Base-by-base conservation (phyloP, 352 stramenopile species). In the Phytophthora citricola region DNA sequence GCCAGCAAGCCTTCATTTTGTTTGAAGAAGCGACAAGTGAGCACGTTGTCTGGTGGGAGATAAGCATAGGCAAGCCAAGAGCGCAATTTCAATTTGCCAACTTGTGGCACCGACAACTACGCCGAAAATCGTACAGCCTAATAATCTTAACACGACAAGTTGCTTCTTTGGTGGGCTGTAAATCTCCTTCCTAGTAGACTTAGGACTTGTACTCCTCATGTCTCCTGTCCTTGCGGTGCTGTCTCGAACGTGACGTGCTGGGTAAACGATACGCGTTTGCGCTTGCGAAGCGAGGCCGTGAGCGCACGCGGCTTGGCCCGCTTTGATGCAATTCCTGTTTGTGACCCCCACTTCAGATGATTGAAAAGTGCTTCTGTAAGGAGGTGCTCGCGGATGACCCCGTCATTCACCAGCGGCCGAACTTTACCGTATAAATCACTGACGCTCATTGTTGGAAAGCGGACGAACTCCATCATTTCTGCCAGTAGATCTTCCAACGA, bases 181-280 rank as follows among this genome's bases (percentile, higher is more conserved):
- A 54, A 24, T 43, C 31, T 48, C 46, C 9, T 52, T 48, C 46
- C 9, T 52, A 27, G 26, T 24, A 54, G 58, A 22, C 24, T 56
- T 38, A 11, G 39, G 3, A 36, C 31, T 14, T 20, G 12, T 49
- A 41, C 31, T 11, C 44, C 58, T 69, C 26, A 69, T 50, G 26
- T 36, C 20, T 55, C 59, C 58, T 48, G 46, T 51, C 34, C 22
- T 68, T 66, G 71, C 31, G 77, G 67, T 27, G 53, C 64, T 40
- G 78, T 73, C 8, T 87, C 70, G 57, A 96, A 96, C n/a, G 88
- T 93, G 8, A 96, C 86, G 52, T 93, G 84, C 52, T 96, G 88
- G 26, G 88, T 94, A 63, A 96, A 96, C 43, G 88, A 96, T 15
- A 96, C 88, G 3, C 88, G 86, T 58, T 96, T 96, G 12, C 86